These are phyloP conservation scores for Pichia sp. DNA, from an alignment of 1,139 yeast species.

Conservation along the genomic window DNA sequence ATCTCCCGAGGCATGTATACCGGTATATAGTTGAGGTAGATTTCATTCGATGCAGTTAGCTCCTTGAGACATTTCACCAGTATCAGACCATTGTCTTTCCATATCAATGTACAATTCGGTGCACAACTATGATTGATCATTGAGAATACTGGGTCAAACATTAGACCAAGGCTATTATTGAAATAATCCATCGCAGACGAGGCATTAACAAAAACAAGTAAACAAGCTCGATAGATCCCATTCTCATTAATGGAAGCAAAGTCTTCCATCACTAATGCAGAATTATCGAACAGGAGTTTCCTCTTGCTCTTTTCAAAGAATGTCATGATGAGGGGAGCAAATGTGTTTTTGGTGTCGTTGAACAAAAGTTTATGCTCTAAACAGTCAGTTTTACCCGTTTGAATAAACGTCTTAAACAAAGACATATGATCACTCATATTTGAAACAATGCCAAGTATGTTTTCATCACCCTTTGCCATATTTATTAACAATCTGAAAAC, in stretches of 20 bases:
- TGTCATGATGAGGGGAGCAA: conserved; percentile 3
- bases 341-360: conserved; percentile 2
- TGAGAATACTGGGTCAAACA: conserved; percentile 33
- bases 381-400: background rate
- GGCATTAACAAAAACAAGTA: conserved; percentile 26
- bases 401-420: conserved; percentile 7
- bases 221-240: conserved; percentile 15
- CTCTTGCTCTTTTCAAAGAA: conserved; percentile 3
- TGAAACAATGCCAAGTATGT: conserved; percentile 9
- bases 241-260: conserved; percentile 5
- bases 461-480: conserved; percentile 5
- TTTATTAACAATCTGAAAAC: conserved; percentile 12
- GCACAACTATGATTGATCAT: conserved; percentile 30
- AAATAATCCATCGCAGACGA: conserved; percentile 23
- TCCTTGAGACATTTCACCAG: conserved; percentile 21
- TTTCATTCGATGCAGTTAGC: conserved; percentile 25
- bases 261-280: background rate
- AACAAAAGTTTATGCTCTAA: conserved; percentile 6
- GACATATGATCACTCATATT: conserved; percentile 19
- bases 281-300: conserved; percentile 1
- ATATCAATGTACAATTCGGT: conserved; percentile 27
- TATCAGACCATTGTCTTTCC: conserved; percentile 16
- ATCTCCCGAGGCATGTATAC: conserved; percentile 24
- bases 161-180: conserved; percentile 28
- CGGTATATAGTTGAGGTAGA: conserved; percentile 30